Evolutionary conservation across 2,329 filamentous ascomycete genomes (phyloP), one percentile per base, ranked within the genome.

Genomic region (Diplodia corticola): DNA sequence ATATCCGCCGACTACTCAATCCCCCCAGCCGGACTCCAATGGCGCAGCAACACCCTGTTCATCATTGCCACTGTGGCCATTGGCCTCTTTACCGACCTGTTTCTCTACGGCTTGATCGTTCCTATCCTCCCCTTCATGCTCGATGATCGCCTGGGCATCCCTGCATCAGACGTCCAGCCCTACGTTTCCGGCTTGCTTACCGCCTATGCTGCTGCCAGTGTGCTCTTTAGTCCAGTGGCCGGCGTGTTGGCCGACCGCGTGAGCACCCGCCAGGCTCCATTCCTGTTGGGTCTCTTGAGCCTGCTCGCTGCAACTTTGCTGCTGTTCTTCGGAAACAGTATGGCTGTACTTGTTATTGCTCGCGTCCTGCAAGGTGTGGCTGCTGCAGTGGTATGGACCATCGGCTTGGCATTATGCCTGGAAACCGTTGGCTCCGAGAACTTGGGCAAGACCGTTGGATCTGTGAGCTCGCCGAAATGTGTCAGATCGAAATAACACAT

Each of bases 391-490:
- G 86, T 89, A 0, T 87, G 86, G 82, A 87, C 84, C 0, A 83
- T 86, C 10, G 84, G 86, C 0, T 74, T 88, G 10, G 84, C 86
- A 1, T 78, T 89, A 65, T 80, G 86, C 50, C 76, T 86, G 6
- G 87, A 89, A 71, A 86, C 86, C 0, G 86, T 89, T 6, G 80
- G 82, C 0, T 79, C 77, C 2, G 78, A 84, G 57, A 84, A 86
- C 53, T 72, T 89, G 40, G 88, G 87, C 3, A 88, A 87, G 72
- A 85, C 84, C 0, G 84, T 89, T 70, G 87, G 87, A 15, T 83
- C 83, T 48, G 80, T 85, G 68, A 73, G 77, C 66, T 33, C 4
- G 13, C 13, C 35, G 12, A 5, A 37, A 6, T 4, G 3, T 1
- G 10, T 40, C n/a, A n/a, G 22, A 30, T 48, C 5, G 17, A 48